These are phyloP conservation scores for Pleurotus giganteus DNA, from an alignment of 768 basidiomycete species.

Conservation along the genomic window DNA sequence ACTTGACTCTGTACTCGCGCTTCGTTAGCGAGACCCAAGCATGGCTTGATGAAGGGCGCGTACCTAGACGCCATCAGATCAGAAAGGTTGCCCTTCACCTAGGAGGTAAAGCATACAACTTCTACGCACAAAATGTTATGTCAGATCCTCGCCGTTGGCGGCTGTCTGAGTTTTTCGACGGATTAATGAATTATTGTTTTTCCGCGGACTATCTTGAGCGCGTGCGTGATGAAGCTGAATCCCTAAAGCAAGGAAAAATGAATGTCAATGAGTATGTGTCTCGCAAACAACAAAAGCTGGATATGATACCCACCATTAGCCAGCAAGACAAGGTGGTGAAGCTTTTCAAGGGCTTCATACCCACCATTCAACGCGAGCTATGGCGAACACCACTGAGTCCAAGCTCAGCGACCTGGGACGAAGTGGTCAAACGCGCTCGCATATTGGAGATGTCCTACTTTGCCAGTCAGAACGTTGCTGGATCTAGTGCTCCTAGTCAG, in stretches of 20 bases:
- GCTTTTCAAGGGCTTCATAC: slow-evolving; percentile 30
- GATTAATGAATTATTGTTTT: slow-evolving; percentile 39
- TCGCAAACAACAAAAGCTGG: slow-evolving; percentile 29
- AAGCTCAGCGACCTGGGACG: slow-evolving; percentile 17
- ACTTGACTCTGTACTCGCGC: slow-evolving; percentile 18
- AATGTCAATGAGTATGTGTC: slow-evolving; percentile 28
- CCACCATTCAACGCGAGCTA: slow-evolving; percentile 23
- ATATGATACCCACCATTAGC: slow-evolving; percentile 26
- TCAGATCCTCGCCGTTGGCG: slow-evolving; percentile 22
- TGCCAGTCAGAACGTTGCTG: not conserved
- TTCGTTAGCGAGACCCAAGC: slow-evolving; percentile 24
- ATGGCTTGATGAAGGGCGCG: slow-evolving; percentile 21
- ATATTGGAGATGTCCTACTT: slow-evolving; percentile 24
- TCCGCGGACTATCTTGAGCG: slow-evolving; percentile 20
- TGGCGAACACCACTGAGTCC: slow-evolving; percentile 27
- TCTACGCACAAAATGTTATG: slow-evolving; percentile 28
- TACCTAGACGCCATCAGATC: slow-evolving; percentile 13
- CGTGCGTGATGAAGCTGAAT: slow-evolving; percentile 18
- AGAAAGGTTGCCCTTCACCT: slow-evolving; percentile 27
- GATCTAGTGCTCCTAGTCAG: not conserved
- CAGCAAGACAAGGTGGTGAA: slow-evolving; percentile 25
- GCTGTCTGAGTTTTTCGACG: slow-evolving; percentile 25
- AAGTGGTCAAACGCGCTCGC: slow-evolving; percentile 26
- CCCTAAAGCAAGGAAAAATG: slow-evolving; percentile 20
- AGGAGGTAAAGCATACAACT: slow-evolving; percentile 26